Evolutionary conservation across 2,329 filamentous ascomycete species (phyloP).

Genomic region (Talaromyces sp.): DNA sequence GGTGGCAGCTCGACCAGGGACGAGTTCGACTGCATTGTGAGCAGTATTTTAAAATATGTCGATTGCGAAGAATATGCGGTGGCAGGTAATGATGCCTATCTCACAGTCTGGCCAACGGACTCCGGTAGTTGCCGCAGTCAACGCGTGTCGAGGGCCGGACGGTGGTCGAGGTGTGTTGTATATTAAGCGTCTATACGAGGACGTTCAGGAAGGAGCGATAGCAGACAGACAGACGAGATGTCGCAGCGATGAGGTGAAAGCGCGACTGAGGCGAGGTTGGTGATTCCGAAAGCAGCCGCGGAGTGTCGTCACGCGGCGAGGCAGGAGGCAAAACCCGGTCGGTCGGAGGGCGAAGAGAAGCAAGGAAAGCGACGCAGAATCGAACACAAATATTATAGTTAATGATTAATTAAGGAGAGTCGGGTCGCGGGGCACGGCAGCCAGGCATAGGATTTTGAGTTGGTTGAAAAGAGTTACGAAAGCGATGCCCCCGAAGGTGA

Average conservation of each 20-base stretch:
- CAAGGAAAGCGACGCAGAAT: neutral
- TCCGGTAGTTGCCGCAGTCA: neutral
- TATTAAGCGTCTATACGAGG: neutral
- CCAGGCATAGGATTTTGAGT: neutral
- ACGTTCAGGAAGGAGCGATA: neutral
- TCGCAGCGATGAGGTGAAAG: neutral
- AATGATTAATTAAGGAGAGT: neutral
- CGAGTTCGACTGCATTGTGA: slow-evolving; percentile 30
- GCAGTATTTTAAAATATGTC: neutral
- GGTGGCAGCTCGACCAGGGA: slow-evolving; percentile 63
- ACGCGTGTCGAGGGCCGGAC: neutral
- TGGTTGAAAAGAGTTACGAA: neutral
- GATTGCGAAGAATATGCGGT: neutral
- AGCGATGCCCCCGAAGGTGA: no score
- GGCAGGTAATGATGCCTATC: neutral
- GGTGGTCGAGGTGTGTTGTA: neutral
- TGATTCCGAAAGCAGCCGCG: neutral
- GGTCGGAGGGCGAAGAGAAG: neutral
- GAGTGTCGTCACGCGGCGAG: neutral
- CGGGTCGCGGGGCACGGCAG: no score
- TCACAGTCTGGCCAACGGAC: neutral
- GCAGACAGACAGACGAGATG: no score
- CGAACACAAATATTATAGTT: neutral
- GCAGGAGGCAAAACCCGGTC: neutral
- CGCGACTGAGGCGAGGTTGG: neutral